Evolutionary conservation across 441 rosid genomes (phyloP).

Genomic region (Corymbia calophylla): DNA sequence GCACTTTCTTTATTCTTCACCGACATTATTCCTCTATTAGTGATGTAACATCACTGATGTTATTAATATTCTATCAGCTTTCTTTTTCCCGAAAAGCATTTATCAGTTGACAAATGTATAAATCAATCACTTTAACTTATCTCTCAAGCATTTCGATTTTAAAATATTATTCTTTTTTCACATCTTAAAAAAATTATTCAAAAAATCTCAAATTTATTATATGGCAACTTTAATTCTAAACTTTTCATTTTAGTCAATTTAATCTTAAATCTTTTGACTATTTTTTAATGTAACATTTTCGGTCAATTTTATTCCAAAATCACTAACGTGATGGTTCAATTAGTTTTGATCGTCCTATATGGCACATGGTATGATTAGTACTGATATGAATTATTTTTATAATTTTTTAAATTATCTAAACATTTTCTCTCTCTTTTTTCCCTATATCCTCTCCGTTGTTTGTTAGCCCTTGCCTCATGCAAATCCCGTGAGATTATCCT

Average conservation of each 20-base stretch:
- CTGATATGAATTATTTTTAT: rapidly evolving
- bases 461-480: not conserved
- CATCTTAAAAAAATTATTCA: not conserved
- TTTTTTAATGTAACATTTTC: rapidly evolving
- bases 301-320: rapidly evolving
- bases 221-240: not conserved
- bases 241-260: not conserved
- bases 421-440: not conserved
- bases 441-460: not conserved
- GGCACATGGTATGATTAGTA: rapidly evolving
- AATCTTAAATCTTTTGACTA: not conserved
- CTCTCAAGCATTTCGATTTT: not conserved
- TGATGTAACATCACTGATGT: not conserved
- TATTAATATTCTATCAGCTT: not conserved
- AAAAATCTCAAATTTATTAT: not conserved
- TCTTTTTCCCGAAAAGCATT: not conserved
- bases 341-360: not conserved
- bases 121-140: not conserved
- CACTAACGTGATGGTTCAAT: not conserved
- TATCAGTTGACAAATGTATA: not conserved
- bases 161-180: not conserved
- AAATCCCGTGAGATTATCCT: not conserved
- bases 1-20: not conserved
- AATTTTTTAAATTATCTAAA: rapidly evolving
- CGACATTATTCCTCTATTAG: not conserved